Percentiles rank a stretch among this genome's conserved stretches.
Evolutionary conservation across 257 asterid species (phyloP).

Genomic region (Capsicum rhomboideum): DNA sequence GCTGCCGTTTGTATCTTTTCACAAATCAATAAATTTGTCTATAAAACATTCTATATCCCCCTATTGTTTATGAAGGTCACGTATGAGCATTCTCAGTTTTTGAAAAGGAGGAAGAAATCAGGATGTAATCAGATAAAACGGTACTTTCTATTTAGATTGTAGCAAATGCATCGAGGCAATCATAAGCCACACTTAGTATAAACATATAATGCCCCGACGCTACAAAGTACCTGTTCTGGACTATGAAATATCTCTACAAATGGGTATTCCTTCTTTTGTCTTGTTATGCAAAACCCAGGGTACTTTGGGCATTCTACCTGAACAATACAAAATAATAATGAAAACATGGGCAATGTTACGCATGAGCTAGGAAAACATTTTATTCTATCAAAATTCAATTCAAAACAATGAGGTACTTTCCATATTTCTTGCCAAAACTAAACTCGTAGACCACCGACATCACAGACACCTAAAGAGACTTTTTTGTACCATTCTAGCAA

Average conservation of each 20-base stretch:
- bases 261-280: constrained; percentile 85
- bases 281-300: constrained; percentile 94
- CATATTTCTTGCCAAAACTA: not conserved
- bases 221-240: constrained; percentile 62
- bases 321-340: not conserved
- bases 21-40: no score
- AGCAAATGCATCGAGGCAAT: not conserved
- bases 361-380: not conserved
- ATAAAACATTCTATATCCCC: not conserved
- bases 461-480: not conserved
- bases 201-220: not conserved
- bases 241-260: constrained; percentile 80
- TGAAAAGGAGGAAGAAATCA: not conserved
- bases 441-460: not conserved
- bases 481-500: not conserved
- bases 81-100: not conserved
- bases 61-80: not conserved
- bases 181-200: not conserved
- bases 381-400: not conserved
- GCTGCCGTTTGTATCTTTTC: not conserved
- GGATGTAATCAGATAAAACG: not conserved
- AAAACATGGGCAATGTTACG: not conserved
- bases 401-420: not conserved
- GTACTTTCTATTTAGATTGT: not conserved
- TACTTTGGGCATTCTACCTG: constrained; percentile 95